Percentiles rank a stretch among this genome's conserved stretches.
Evolutionary conservation across 2,329 filamentous ascomycete genomes (phyloP).

Genomic region (Penicillium italicum): DNA sequence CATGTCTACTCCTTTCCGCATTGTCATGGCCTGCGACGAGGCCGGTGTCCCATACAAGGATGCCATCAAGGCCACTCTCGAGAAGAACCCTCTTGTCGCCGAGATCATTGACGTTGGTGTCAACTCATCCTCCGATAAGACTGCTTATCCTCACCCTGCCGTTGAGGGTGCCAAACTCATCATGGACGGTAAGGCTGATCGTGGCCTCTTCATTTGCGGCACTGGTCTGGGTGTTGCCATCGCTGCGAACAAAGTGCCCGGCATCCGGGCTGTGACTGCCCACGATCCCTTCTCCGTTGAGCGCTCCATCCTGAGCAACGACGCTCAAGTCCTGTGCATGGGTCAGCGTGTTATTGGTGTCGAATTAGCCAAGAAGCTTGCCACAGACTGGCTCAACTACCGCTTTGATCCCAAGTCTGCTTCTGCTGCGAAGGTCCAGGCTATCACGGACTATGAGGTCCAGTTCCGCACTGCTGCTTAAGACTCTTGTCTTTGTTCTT

Average conservation of each 20-base stretch:
- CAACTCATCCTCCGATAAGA: constrained; percentile 64
- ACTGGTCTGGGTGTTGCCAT: constrained; percentile 86
- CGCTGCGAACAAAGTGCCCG: constrained; percentile 81
- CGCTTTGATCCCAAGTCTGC: constrained; percentile 67
- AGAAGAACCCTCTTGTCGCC: constrained; percentile 62
- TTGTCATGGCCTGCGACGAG: constrained; percentile 64
- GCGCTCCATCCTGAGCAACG: constrained; percentile 74
- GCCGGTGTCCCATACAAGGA: constrained; percentile 77
- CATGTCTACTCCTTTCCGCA: constrained; percentile 49
- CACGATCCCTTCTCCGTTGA: constrained; percentile 85
- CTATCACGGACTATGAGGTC: constrained; percentile 43
- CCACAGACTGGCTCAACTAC: constrained; percentile 80
- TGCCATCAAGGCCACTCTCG: constrained; percentile 69
- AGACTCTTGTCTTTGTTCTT: background rate
- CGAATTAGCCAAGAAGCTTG: constrained; percentile 73
- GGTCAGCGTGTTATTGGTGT: constrained; percentile 79
- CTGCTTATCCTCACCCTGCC: constrained; percentile 75
- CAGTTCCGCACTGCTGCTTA: constrained; percentile 29
- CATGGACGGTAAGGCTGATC: constrained; percentile 58
- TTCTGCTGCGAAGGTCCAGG: constrained; percentile 59
- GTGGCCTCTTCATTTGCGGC: constrained; percentile 74
- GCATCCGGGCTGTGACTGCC: constrained; percentile 80
- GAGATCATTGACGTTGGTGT: constrained; percentile 73
- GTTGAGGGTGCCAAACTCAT: constrained; percentile 63
- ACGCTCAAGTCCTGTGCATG: constrained; percentile 83